These are phyloP conservation scores for Porcisia hertigi DNA, from an alignment of 208 protist species.

Conservation along the genomic window DNA sequence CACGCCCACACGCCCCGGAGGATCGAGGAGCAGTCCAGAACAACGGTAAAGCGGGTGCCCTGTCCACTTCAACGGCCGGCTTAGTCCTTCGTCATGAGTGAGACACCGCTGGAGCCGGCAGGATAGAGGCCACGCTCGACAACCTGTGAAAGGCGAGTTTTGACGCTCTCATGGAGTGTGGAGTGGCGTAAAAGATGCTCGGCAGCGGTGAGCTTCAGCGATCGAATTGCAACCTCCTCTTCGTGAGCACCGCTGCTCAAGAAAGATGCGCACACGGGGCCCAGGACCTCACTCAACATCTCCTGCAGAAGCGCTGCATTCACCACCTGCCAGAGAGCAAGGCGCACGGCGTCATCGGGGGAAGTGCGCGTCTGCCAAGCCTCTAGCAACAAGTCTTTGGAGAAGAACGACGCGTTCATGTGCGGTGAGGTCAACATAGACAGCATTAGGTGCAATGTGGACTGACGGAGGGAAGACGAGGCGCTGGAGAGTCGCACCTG, in stretches of 20 bases:
- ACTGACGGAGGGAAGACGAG: slow-evolving; percentile 24
- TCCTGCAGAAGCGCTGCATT: slow-evolving; percentile 18
- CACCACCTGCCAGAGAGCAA: slow-evolving; percentile 52
- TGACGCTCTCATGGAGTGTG: slow-evolving; percentile 37
- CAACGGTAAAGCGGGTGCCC: neutral
- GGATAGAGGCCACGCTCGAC: slow-evolving; percentile 66
- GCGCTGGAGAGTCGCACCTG: slow-evolving; percentile 30
- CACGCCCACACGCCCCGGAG: neutral
- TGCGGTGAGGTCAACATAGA: slow-evolving; percentile 44
- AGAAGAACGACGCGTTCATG: slow-evolving; percentile 42
- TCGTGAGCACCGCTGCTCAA: slow-evolving; percentile 42
- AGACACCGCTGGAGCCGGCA: slow-evolving; percentile 51
- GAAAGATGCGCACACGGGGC: slow-evolving; percentile 54
- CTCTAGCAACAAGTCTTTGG: slow-evolving; percentile 35
- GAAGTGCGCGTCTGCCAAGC: slow-evolving; percentile 54
- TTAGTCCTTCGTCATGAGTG: slow-evolving; percentile 49
- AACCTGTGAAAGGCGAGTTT: slow-evolving; percentile 35
- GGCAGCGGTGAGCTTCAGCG: slow-evolving; percentile 53
- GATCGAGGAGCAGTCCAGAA: neutral
- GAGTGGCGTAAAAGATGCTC: slow-evolving; percentile 26
- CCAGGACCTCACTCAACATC: slow-evolving; percentile 23
- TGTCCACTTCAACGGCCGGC: neutral
- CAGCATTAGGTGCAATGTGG: slow-evolving; percentile 43
- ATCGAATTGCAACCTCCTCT: slow-evolving; percentile 42
- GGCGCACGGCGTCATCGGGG: slow-evolving; percentile 50